A percentile compares a stretch with the other conserved stretches of the same genome.
These are phyloP conservation scores for Linaria vulgaris DNA, from an alignment of 257 asterid genomes.

Conservation along the genomic window DNA sequence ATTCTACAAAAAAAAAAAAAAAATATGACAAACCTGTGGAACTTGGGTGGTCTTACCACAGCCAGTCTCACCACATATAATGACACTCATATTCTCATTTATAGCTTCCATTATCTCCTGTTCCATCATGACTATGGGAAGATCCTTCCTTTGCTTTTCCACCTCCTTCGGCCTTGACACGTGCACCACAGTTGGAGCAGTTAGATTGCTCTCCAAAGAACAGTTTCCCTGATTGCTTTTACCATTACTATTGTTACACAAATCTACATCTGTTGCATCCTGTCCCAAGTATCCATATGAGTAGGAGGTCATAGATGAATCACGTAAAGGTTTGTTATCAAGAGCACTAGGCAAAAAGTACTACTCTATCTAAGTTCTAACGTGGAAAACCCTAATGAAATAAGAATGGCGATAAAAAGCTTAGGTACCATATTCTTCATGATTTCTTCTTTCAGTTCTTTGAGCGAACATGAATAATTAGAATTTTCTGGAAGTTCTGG, in stretches of 20 bases:
- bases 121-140: conserved; percentile 97
- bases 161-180: conserved; percentile 77
- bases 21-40: conserved; percentile 72
- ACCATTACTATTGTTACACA: conserved; percentile 21
- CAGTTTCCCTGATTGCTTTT: conserved; percentile 27
- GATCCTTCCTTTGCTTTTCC: conserved; percentile 65
- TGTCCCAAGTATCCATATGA: conserved; percentile 31
- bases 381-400: background rate
- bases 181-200: conserved; percentile 62
- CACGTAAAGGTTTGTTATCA: background rate
- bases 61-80: conserved; percentile 96
- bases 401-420: conserved; percentile 2
- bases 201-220: conserved; percentile 31
- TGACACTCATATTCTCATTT: conserved; percentile 59
- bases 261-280: conserved; percentile 36
- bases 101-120: conserved; percentile 97
- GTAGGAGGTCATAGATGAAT: conserved; percentile 14
- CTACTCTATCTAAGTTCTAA: background rate
- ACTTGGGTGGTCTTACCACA: conserved; percentile 99
- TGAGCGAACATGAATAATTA: conserved; percentile 20
- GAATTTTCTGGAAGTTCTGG: conserved; percentile 31
- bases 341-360: too few relatives aligned
- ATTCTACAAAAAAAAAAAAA: background rate
- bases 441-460: conserved; percentile 31
- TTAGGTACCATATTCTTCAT: conserved; percentile 40